A percentile compares a stretch with the other conserved stretches of the same genome.
Conservation (phyloP, 2,329 filamentous ascomycete species). For the Sarocladium kiliense region DNA sequence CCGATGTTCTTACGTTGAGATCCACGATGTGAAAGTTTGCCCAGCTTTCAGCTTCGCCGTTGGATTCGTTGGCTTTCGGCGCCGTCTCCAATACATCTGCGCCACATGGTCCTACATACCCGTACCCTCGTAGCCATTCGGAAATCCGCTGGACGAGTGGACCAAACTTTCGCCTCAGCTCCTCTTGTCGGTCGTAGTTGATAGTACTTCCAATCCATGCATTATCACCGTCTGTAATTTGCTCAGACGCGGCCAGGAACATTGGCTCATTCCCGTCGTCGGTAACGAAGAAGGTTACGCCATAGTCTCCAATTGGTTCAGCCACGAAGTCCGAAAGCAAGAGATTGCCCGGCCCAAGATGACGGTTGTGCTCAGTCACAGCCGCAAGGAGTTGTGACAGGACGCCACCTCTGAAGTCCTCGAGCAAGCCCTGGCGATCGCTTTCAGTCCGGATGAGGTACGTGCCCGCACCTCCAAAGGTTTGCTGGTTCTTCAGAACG, state of each 20-base stretch:
- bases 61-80: not conserved
- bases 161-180: slow-evolving; percentile 21
- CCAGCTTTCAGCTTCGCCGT: slow-evolving; percentile 3
- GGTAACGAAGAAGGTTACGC: slow-evolving; percentile 28
- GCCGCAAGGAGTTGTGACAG: slow-evolving; percentile 24
- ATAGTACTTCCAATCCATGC: slow-evolving; percentile 30
- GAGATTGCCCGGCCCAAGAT: slow-evolving; percentile 25
- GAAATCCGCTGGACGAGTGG: slow-evolving; percentile 18
- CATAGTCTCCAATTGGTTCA: slow-evolving; percentile 26
- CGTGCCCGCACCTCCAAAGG: slow-evolving; percentile 30
- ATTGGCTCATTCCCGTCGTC: slow-evolving; percentile 17
- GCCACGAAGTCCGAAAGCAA: slow-evolving; percentile 25
- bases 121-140: slow-evolving; percentile 20
- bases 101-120: slow-evolving; percentile 27
- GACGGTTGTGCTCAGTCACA: slow-evolving; percentile 23
- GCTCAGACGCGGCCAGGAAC: slow-evolving; percentile 28
- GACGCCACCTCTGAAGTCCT: slow-evolving; percentile 20
- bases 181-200: slow-evolving; percentile 23
- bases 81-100: slow-evolving; percentile 26
- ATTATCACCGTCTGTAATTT: slow-evolving; percentile 25
- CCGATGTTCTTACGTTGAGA: slow-evolving; percentile 28
- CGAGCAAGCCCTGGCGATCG: slow-evolving; percentile 19
- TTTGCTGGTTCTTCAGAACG: slow-evolving; percentile 32
- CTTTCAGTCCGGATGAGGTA: slow-evolving; percentile 23
- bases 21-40: slow-evolving; percentile 24